Percentiles rank a stretch among this genome's conserved stretches.
These are phyloP conservation scores for Austroboletus eburneus DNA, from an alignment of 768 basidiomycete species.

Conservation along the genomic window DNA sequence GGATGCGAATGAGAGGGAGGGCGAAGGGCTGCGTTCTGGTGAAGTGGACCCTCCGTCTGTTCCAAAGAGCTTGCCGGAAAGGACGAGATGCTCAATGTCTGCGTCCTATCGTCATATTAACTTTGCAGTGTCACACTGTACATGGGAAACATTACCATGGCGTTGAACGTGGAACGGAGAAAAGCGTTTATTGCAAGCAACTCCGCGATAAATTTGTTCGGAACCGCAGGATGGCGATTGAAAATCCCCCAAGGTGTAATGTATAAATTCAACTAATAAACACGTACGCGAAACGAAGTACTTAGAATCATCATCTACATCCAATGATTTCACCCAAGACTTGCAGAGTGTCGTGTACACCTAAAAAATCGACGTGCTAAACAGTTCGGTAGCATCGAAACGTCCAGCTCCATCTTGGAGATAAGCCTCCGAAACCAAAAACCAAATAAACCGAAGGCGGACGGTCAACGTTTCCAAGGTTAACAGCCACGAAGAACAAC, in stretches of 20 bases:
- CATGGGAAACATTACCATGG: constrained; percentile 14
- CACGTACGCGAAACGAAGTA: background rate
- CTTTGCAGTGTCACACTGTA: background rate
- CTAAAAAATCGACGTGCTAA: constrained; percentile 2
- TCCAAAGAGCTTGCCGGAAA: constrained; percentile 75
- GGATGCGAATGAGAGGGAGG: constrained; percentile 29
- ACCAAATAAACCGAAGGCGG: constrained; percentile 5
- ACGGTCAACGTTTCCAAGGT: constrained; percentile 1
- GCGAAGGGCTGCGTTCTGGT: constrained; percentile 60
- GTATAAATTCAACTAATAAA: background rate
- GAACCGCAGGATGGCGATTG: too few species aligned
- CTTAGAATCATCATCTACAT: background rate
- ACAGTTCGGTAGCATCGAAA: constrained; percentile 6
- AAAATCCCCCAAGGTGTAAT: too few species aligned
- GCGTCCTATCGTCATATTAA: constrained; percentile 27
- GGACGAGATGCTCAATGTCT: constrained; percentile 67
- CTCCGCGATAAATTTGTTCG: too few species aligned
- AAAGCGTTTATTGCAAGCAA: constrained; percentile 10
- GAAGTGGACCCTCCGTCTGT: constrained; percentile 52
- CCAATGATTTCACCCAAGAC: background rate
- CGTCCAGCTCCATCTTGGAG: constrained; percentile 22
- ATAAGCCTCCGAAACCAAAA: constrained; percentile 7
- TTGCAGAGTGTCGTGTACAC: constrained; percentile 4
- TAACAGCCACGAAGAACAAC: constrained; percentile 1
- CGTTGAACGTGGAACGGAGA: background rate